Percentiles rank a stretch among this genome's conserved stretches.
Evolutionary conservation across 345 rosid species (phyloP).

Genomic region (Eucalyptus brandiana): DNA sequence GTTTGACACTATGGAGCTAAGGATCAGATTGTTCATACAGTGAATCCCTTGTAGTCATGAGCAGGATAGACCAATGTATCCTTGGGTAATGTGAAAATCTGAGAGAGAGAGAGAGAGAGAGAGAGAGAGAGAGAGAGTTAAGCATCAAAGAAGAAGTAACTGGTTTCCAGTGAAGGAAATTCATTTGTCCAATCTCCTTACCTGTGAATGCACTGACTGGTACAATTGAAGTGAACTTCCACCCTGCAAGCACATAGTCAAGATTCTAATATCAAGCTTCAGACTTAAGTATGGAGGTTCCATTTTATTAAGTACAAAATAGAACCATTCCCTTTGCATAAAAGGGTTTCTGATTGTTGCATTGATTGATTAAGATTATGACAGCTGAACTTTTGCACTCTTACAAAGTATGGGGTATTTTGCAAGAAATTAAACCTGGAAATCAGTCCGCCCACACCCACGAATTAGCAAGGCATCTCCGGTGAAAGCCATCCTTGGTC

Average conservation of each 20-base stretch:
- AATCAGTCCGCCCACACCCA: constrained; percentile 98
- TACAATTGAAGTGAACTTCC: constrained; percentile 79
- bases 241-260: constrained; percentile 27
- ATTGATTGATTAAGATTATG: not conserved
- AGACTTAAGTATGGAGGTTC: not conserved
- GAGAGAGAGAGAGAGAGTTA: not conserved
- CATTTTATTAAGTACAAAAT: not conserved
- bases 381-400: not conserved
- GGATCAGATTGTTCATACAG: constrained; percentile 26
- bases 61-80: constrained; percentile 87
- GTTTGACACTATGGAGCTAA: not conserved
- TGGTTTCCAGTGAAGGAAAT: not conserved
- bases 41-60: constrained; percentile 90
- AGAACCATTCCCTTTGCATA: not conserved
- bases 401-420: not conserved
- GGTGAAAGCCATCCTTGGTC: constrained; percentile 91
- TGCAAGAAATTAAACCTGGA: constrained; percentile 38
- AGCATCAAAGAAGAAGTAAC: not conserved
- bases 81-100: constrained; percentile 85
- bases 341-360: not conserved
- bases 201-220: constrained; percentile 93
- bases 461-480: constrained; percentile 86
- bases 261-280: not conserved
- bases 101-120: not conserved
- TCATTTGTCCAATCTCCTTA: constrained; percentile 2